Evolutionary conservation across 768 basidiomycete genomes (phyloP).

Genomic region (Tulasnella sp.): DNA sequence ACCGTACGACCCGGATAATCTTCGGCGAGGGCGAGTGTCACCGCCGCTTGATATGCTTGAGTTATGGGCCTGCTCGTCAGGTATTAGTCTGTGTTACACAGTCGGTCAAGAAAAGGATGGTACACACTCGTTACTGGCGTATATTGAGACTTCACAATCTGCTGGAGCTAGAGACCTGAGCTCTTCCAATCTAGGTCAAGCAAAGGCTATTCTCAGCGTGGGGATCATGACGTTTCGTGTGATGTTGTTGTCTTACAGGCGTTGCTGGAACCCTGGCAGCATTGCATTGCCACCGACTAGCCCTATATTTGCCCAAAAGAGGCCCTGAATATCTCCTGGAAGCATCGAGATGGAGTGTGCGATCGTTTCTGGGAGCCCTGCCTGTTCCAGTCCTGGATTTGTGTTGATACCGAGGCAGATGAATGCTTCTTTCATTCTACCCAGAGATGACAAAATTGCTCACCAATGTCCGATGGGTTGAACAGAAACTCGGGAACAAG

Average conservation of each 20-base stretch:
- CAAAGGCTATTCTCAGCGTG: background rate
- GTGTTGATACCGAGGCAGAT: background rate
- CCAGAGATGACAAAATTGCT: conserved; percentile 20
- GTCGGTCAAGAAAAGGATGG: background rate
- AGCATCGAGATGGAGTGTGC: conserved; percentile 63
- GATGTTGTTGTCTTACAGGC: conserved; percentile 48
- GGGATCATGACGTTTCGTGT: conserved; percentile 18
- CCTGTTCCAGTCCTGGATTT: conserved; percentile 56
- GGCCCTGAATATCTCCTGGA: conserved; percentile 69
- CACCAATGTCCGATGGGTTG: conserved; percentile 80
- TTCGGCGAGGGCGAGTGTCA: conserved; percentile 42
- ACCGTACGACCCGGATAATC: conserved; percentile 44
- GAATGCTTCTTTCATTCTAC: background rate
- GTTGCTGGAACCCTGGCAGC: conserved; percentile 56
- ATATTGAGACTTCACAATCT: conserved; percentile 62
- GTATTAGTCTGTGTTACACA: background rate
- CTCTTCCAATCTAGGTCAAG: conserved; percentile 46
- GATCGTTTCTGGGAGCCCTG: conserved; percentile 64
- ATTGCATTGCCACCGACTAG: conserved; percentile 74
- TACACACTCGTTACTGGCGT: conserved; percentile 41
- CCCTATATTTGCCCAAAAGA: conserved; percentile 94
- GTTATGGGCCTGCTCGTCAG: conserved; percentile 42
- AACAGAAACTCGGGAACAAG: conserved; percentile 87
- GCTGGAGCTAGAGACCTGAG: conserved; percentile 70
- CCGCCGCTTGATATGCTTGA: conserved; percentile 51